A percentile compares a stretch with the other conserved stretches of the same genome.
phyloP scores from a whole-genome alignment of 495 filamentous ascomycete species.

The Acidomyces sp. region DNA sequence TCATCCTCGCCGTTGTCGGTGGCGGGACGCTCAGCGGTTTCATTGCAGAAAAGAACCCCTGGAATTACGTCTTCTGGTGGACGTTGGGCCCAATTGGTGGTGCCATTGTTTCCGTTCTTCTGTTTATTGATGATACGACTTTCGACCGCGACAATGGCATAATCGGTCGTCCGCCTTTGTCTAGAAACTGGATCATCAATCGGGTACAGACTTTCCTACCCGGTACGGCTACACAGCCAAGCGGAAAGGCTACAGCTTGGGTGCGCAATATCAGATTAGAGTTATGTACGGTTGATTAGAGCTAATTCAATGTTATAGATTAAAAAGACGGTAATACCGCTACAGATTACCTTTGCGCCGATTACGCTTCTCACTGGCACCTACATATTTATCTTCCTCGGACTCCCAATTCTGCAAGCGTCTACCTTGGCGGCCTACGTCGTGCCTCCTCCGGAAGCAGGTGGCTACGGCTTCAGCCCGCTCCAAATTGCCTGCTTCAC shows the following conservation, averaged over 20 bases:
- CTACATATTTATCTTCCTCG: constrained; percentile 2
- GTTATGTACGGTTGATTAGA: no score
- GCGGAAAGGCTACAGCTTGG: neutral
- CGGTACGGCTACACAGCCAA: constrained; percentile 21
- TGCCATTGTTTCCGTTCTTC: constrained; percentile 32
- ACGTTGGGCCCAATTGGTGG: constrained; percentile 32
- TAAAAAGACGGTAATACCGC: neutral
- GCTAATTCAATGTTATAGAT: no score
- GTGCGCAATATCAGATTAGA: no score
- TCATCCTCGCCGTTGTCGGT: constrained; percentile 2
- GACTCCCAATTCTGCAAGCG: constrained; percentile 4
- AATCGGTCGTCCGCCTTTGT: constrained; percentile 13
- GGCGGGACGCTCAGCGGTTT: constrained; percentile 8
- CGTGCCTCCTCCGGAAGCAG: neutral
- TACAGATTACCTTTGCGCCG: constrained; percentile 8
- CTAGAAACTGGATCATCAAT: constrained; percentile 27
- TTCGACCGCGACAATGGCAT: constrained; percentile 14
- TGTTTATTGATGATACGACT: constrained; percentile 37
- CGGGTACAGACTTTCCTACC: constrained; percentile 23
- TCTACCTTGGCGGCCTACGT: constrained; percentile 3
- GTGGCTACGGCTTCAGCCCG: constrained; percentile 3
- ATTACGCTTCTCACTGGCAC: constrained; percentile 5
- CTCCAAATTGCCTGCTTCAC: constrained; percentile 5
- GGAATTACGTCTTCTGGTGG: constrained; percentile 33
- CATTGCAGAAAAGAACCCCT: constrained; percentile 1